Evolutionary conservation across 164 flowering plant genomes (phyloP).

Genomic region (Nelumbo lutea): DNA sequence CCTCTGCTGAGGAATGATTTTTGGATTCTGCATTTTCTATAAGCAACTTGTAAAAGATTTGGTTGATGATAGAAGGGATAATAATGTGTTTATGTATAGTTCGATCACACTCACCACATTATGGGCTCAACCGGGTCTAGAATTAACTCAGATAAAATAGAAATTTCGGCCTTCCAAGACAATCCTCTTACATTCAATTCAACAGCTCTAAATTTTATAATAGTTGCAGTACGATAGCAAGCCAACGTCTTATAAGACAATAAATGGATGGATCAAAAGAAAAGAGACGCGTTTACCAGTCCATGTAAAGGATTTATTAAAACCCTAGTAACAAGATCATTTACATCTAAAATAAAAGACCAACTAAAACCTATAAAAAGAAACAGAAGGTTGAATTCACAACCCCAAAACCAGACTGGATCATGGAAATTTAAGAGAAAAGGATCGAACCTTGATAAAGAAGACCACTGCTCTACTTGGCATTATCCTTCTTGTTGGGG

Average conservation of each 20-base stretch:
- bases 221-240: neutral
- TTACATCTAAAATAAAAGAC: too few relatives aligned
- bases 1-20: too few relatives aligned
- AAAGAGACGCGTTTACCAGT: neutral
- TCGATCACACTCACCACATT: neutral
- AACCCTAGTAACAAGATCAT: too few relatives aligned
- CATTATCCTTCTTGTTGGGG: conserved; percentile 10
- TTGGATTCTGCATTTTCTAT: too few relatives aligned
- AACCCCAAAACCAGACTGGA: neutral
- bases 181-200: neutral
- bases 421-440: neutral
- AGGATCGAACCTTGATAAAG: neutral
- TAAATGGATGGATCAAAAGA: too few relatives aligned
- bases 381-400: neutral
- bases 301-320: neutral
- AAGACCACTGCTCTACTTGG: neutral
- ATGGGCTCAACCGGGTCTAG: neutral
- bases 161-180: neutral
- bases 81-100: neutral
- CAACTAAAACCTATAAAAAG: neutral
- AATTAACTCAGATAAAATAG: neutral
- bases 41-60: too few relatives aligned
- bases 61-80: too few relatives aligned
- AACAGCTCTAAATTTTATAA: neutral
- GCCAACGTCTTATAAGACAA: neutral